Base-by-base conservation (phyloP, 2,329 filamentous ascomycete genomes). In the Paecilomyces formosus region DNA sequence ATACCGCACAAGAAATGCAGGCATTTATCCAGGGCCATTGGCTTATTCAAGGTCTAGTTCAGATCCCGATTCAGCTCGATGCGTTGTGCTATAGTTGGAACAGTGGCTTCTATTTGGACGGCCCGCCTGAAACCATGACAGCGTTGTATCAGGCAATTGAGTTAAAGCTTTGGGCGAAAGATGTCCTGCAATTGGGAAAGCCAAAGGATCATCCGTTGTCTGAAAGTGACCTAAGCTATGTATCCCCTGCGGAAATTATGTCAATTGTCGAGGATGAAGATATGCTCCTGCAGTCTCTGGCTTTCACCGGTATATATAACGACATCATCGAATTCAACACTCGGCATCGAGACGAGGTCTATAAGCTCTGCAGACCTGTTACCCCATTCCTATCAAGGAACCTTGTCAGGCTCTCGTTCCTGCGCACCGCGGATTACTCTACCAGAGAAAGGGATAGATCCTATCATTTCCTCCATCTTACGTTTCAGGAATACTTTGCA, bases 61-160 rank as follows among this genome's bases (percentile, higher is more conserved):
- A 70, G n/a, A 78, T 79, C 50, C 78, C 76, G 0, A 75, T 79
- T 58, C 75, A 74, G 55, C 65, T 80, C 0, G 78, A 79, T 66
- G 77, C 77, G 1, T 57, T 79, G 24, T 79, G 76, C 58, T 74
- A 65, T 53, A 71, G 56, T 15, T 79, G 75, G 75, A 58, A 68
- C 54, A 53, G 62, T 0, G 59, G 65, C 26, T 56, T 65, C 21
- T 13, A 28, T 49, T 26, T 50, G 1, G 49, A 53, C 49, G 26
- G 28, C 24, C 39, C 31, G 3, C 65, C 62, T 2, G 54, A 72
- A 18, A 77, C 73, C 2, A 78, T 78, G 74, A 78, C 74, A 0
- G 61, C 57, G n/a, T n/a, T 45, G 5, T 45, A 45, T 9, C 39
- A 45, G 39, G 39, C 39, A 2, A 45, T 45, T 45, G 67, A 70